Evolutionary conservation across 305 asterid genomes (phyloP).

Genomic region (Solanum hybrid): DNA sequence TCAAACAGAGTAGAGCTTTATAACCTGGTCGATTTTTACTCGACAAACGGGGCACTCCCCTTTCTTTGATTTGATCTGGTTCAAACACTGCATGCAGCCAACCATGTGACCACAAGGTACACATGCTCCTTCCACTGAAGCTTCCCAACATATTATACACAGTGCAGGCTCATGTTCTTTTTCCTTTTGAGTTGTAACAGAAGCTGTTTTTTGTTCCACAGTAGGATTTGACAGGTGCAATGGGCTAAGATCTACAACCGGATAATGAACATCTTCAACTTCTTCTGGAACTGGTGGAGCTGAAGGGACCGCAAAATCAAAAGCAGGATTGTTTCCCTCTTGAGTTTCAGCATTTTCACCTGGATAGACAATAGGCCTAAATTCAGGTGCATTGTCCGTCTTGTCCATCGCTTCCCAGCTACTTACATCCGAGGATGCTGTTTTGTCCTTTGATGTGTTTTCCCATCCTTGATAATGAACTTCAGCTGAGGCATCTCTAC

Average conservation of each 20-base stretch:
- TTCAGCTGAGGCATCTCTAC: neutral
- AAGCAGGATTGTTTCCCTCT: neutral
- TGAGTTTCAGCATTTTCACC: neutral
- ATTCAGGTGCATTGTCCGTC: neutral
- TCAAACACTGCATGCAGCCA: constrained; percentile 21
- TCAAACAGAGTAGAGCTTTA: constrained; percentile 14
- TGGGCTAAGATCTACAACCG: neutral
- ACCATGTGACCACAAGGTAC: constrained; percentile 22
- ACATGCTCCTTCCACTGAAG: constrained; percentile 18
- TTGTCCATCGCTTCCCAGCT: neutral
- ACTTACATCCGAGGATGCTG: neutral
- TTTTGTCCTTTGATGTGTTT: neutral
- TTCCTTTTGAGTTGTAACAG: neutral
- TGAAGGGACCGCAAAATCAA: constrained; percentile 4
- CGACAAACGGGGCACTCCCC: constrained; percentile 18
- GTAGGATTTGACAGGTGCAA: neutral
- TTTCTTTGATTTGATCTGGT: constrained; percentile 11
- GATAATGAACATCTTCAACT: neutral
- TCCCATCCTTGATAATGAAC: constrained; percentile 2
- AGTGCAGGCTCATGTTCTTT: constrained; percentile 1
- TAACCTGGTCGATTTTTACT: constrained; percentile 14
- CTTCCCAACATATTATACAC: constrained; percentile 19
- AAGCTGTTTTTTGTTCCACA: neutral
- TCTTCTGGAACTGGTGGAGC: constrained; percentile 11
- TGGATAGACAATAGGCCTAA: neutral